These are phyloP conservation scores for Ogataea degrootiae DNA, from an alignment of 805 yeast genomes.

Conservation along the genomic window DNA sequence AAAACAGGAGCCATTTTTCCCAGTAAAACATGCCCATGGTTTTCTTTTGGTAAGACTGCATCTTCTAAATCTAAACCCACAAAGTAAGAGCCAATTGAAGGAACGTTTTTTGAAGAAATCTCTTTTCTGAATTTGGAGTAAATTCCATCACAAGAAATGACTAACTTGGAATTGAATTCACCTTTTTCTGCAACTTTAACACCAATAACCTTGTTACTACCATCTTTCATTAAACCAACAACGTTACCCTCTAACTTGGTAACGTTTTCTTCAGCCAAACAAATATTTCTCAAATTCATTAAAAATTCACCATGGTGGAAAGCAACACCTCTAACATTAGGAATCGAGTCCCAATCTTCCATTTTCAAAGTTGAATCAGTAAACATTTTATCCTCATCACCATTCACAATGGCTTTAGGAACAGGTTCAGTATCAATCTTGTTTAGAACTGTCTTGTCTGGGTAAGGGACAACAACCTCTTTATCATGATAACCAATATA, in stretches of 20 bases:
- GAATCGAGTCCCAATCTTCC: slow-evolving; percentile 54
- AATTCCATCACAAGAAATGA: slow-evolving; percentile 88
- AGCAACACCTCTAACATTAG: slow-evolving; percentile 67
- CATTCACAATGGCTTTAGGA: slow-evolving; percentile 50
- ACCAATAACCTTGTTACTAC: slow-evolving; percentile 57
- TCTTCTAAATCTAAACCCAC: slow-evolving; percentile 74
- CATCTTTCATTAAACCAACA: slow-evolving; percentile 54
- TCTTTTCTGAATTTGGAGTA: slow-evolving; percentile 87
- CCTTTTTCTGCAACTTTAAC: slow-evolving; percentile 52
- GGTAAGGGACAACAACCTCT: slow-evolving; percentile 61
- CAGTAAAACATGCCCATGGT: slow-evolving; percentile 86
- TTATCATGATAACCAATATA: slow-evolving; percentile 64
- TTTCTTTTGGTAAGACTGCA: slow-evolving; percentile 67
- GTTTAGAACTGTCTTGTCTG: slow-evolving; percentile 50
- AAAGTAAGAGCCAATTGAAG: slow-evolving; percentile 76
- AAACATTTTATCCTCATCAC: slow-evolving; percentile 49
- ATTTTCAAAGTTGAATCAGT: slow-evolving; percentile 46
- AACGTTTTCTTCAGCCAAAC: slow-evolving; percentile 64
- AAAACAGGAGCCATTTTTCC: slow-evolving; percentile 86
- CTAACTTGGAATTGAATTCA: slow-evolving; percentile 54
- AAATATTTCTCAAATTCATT: slow-evolving; percentile 68
- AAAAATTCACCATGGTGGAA: slow-evolving; percentile 93
- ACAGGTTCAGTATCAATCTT: slow-evolving; percentile 42
- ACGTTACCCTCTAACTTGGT: slow-evolving; percentile 81
- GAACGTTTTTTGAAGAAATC: slow-evolving; percentile 53